Conservation (phyloP, 116 monocot genomes). For the Thalassia testudinum region DNA sequence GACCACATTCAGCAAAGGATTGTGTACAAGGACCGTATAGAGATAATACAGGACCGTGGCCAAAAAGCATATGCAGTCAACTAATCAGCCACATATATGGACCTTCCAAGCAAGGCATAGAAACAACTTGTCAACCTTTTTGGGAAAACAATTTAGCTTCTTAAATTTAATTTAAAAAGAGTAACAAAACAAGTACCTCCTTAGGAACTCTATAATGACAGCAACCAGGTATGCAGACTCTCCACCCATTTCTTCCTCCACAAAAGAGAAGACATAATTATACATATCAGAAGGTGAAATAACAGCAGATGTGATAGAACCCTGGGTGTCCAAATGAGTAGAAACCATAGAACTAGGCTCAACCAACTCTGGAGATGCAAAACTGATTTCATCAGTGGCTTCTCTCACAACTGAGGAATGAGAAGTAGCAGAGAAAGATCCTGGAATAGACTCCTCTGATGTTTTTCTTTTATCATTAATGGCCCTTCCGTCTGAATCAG, state of each 20-base stretch:
- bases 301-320: constrained; percentile 21
- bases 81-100: too few relatives aligned
- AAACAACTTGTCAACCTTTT: too few relatives aligned
- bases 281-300: constrained; percentile 86
- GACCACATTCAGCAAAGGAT: too few relatives aligned
- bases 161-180: too few relatives aligned
- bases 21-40: too few relatives aligned
- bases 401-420: constrained; percentile 10
- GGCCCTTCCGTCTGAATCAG: constrained; percentile 25
- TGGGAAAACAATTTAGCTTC: too few relatives aligned
- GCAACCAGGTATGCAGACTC: constrained; percentile 80
- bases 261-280: constrained; percentile 46
- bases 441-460: constrained; percentile 9
- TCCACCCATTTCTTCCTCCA: constrained; percentile 87
- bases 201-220: constrained; percentile 63
- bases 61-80: too few relatives aligned
- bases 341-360: constrained; percentile 18
- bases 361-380: constrained; percentile 3
- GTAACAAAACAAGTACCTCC: constrained; percentile 30
- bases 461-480: constrained; percentile 11
- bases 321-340: constrained; percentile 16
- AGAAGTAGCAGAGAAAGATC: constrained; percentile 14
- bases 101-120: too few relatives aligned
- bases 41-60: too few relatives aligned
- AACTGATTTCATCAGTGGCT: too few relatives aligned